Base-by-base conservation (phyloP, 495 filamentous ascomycete species). In the Trichoderma gamsii region DNA sequence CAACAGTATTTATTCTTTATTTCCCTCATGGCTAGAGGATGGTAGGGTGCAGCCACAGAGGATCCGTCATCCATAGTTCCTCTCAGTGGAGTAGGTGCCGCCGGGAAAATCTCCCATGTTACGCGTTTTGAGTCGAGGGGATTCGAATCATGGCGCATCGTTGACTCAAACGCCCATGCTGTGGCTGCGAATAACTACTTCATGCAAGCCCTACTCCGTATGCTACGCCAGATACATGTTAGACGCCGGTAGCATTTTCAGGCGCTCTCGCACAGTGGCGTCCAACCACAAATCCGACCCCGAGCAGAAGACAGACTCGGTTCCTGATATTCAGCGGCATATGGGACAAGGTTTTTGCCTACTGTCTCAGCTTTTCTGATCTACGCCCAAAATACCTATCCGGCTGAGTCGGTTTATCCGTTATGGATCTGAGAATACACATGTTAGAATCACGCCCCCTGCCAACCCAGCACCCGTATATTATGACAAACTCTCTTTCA, bases 21-120 rank as follows among this genome's bases (percentile, higher is more conserved):
- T 13, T 29, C 56, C 56, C 9, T 61, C 27, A 56, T 32, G 9
- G 25, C 27, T 61, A 61, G 56, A 11, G n/a, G 27, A 61, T 13
- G 25, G 56, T 61, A 12, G 27, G 56, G 9, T 21, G 56, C 56
- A 61, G 25, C 56, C 56, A 61, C 56, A 61, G 56, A 61, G 27
- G 56, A 61, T 32, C 56, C 56, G 56, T 25, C 11, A 6, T 61
- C 27, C 56, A 21, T 61, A 32, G 56, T 12, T 32, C 8, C 29
- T 3, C 56, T 61, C 56, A 15, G 35, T 61, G 25, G 56, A 61
- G 56, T 61, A 61, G 56, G 27, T 32, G 25, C 16, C 8, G 12
- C 29, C 56, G 56, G 56, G 35, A 38, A 61, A 61, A 61, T 61
- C 25, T 32, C 25, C 25, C 56, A 25, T 5, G 21, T 11, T 52